These are phyloP conservation scores for Allium sativum DNA, from an alignment of 106 monocot species.

Conservation along the genomic window DNA sequence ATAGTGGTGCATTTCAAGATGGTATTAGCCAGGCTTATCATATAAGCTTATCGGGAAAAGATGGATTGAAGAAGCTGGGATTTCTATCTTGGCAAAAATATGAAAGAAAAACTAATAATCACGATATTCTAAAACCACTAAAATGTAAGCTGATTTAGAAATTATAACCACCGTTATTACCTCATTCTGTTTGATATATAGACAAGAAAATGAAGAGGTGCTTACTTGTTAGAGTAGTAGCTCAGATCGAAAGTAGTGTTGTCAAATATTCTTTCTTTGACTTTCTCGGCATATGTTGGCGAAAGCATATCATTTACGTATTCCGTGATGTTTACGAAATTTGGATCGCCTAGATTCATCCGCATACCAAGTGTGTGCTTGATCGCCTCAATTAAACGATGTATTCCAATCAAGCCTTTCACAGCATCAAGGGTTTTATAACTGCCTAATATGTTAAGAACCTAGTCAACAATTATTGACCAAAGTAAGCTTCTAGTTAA, in stretches of 20 bases:
- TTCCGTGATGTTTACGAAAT: conserved; percentile 30
- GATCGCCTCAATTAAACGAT: conserved; percentile 49
- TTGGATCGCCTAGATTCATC: conserved; percentile 61
- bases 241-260: conserved; percentile 45
- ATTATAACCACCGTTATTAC: too few relatives aligned
- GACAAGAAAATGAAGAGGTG: background rate
- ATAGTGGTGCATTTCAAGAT: too few relatives aligned
- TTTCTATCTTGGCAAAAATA: too few relatives aligned
- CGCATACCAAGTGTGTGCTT: conserved; percentile 59
- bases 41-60: too few relatives aligned
- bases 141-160: too few relatives aligned
- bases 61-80: too few relatives aligned
- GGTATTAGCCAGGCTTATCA: too few relatives aligned
- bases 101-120: too few relatives aligned
- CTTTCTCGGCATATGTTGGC: conserved; percentile 28
- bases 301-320: conserved; percentile 43
- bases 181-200: too few relatives aligned
- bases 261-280: conserved; percentile 38
- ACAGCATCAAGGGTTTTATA: conserved; percentile 30
- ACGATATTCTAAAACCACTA: too few relatives aligned
- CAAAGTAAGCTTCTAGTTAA: background rate
- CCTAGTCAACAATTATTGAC: conserved; percentile 11
- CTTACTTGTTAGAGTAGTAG: conserved; percentile 42
- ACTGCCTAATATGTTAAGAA: conserved; percentile 47
- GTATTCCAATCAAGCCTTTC: conserved; percentile 34